phyloP scores from a whole-genome alignment of 176 grass and related monocot species.

The Lolium perenne region DNA sequence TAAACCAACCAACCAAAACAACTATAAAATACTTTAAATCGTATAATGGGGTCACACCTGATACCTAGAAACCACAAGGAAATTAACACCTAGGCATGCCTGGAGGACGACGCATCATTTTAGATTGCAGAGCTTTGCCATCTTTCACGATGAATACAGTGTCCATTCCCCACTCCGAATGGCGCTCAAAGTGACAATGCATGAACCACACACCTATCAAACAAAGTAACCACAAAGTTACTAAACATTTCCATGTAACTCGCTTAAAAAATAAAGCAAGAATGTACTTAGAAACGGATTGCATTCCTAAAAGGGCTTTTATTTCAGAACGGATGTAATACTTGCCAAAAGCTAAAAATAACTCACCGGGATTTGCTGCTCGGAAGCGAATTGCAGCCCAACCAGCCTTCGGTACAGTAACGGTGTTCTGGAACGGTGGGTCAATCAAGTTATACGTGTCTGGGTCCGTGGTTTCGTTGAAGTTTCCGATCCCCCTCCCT shows the following conservation, averaged over 20 bases:
- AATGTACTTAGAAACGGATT: neutral
- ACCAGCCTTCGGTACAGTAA: too few species aligned
- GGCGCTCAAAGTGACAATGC: slow-evolving; percentile 78
- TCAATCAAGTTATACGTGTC: too few species aligned
- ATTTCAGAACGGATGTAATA: neutral
- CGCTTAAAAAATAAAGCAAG: neutral
- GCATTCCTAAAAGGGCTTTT: too few species aligned
- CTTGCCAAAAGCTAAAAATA: neutral
- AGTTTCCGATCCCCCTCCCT: too few species aligned
- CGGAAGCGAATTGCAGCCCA: too few species aligned
- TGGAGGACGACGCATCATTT: slow-evolving; percentile 52
- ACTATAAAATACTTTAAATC: neutral
- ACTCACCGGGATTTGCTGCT: neutral
- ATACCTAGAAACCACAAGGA: neutral
- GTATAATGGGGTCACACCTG: neutral
- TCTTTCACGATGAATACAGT: slow-evolving; percentile 72
- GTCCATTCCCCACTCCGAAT: slow-evolving; percentile 70
- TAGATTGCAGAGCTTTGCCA: slow-evolving; percentile 15
- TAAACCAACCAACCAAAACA: neutral
- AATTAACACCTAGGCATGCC: slow-evolving; percentile 57
- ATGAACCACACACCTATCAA: slow-evolving; percentile 64
- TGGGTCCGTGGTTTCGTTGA: too few species aligned
- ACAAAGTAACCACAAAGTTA: neutral
- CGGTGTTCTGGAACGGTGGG: too few species aligned
- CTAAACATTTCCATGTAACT: neutral